Evolutionary conservation across 805 yeast species (phyloP).

Genomic region (Isabelozyma heimii): DNA sequence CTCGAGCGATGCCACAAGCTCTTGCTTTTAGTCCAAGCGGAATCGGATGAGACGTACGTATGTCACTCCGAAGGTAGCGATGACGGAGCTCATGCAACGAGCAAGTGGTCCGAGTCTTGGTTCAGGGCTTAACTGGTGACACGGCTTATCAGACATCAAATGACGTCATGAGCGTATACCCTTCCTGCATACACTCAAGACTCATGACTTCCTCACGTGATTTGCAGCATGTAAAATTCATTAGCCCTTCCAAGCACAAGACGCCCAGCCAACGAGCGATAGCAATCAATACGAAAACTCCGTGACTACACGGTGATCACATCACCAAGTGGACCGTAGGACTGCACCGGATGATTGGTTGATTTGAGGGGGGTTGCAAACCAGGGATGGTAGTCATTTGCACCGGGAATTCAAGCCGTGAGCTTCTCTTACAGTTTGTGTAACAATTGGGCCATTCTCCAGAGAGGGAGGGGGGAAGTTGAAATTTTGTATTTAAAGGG

Average conservation of each 20-base stretch:
- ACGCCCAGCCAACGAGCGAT: neutral
- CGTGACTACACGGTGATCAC: neutral
- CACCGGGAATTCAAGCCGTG: neutral
- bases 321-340: too few species aligned
- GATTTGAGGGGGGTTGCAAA: neutral
- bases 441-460: neutral
- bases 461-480: neutral
- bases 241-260: neutral
- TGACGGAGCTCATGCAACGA: too few species aligned
- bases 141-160: too few species aligned
- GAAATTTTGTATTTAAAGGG: neutral
- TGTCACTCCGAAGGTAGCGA: too few species aligned
- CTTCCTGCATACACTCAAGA: too few species aligned
- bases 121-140: too few species aligned
- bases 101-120: too few species aligned
- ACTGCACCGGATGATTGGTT: too few species aligned
- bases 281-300: neutral
- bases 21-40: too few species aligned
- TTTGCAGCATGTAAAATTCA: too few species aligned
- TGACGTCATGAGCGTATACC: too few species aligned
- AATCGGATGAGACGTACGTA: too few species aligned
- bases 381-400: neutral
- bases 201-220: neutral
- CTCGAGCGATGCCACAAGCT: neutral
- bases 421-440: neutral